Evolutionary conservation across 192 early-diverging fungal genomes (phyloP).

Genomic region (Umbelopsis ramanniana): DNA sequence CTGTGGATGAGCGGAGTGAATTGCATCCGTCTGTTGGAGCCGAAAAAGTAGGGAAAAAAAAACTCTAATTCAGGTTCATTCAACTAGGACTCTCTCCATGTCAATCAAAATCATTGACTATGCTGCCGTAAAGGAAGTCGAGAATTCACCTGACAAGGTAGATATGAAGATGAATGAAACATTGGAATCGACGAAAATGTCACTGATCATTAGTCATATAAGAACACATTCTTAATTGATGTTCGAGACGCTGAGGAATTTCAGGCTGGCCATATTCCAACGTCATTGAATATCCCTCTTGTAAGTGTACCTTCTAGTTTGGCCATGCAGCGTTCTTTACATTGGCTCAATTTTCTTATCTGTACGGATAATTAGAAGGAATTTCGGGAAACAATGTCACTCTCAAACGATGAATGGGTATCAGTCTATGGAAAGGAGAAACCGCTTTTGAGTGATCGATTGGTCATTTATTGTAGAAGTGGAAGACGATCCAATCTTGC

Average conservation of each 20-base stretch:
- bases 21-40: no score
- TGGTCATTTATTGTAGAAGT: slow-evolving; percentile 10
- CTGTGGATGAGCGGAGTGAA: no score
- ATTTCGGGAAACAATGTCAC: neutral
- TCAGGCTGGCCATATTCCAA: slow-evolving; percentile 5
- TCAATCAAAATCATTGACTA: slow-evolving; percentile 14
- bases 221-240: slow-evolving; percentile 4
- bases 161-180: neutral
- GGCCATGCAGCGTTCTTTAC: no score
- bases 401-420: slow-evolving; percentile 5
- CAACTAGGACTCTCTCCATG: neutral
- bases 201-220: neutral
- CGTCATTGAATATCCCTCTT: slow-evolving; percentile 6
- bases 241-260: neutral
- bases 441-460: neutral
- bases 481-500: slow-evolving; percentile 15
- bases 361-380: neutral
- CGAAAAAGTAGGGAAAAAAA: no score
- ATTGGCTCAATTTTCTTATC: neutral
- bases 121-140: slow-evolving; percentile 1
- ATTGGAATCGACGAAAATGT: neutral
- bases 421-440: neutral
- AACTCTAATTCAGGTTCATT: no score
- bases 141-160: slow-evolving; percentile 1
- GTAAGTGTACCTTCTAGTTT: neutral